Evolutionary conservation across 1,139 yeast species (phyloP), one percentile per base, ranked within the genome.

Genomic region (Meyerozyma carpophila): DNA sequence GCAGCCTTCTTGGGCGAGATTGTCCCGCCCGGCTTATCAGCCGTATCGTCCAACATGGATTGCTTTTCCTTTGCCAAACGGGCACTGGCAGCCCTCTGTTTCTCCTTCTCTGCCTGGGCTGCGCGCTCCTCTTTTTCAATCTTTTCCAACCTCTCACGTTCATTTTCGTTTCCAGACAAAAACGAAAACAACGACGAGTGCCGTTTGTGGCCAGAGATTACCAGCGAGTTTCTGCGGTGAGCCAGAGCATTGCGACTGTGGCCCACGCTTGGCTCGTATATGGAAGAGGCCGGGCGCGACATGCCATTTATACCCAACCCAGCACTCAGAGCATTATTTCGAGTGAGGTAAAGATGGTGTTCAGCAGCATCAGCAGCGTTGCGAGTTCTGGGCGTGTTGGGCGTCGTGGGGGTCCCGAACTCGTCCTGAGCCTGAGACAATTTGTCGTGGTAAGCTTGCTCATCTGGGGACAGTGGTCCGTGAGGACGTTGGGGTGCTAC

Each of bases 401-500:
- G 37, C 18, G 37, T 34, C 8, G 37, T 20, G 8, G 37, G 37
- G 7, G 37, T 62, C 5, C 68, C 69, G 48, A 64, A 65, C 43
- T 56, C 57, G 47, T 49, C 64, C 26, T 34, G 37, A 10, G 25
- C 26, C 16, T 34, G 37, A 3, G 34, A 21, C 20, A 31, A 31
- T 16, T 31, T 31, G 16, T 31, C 34, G 26, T 34, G 26, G 14
- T 34, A 21, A 3, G 27, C 37, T 13, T 34, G 37, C 9, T 34
- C 26, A 5, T 34, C 37, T 7, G 37, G 37, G 9, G 27, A 10
- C 18, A 25, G 26, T 6, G 84, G 83, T 43, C 70, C 71, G 1
- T 87, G 87, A 0, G 86, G 84, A 53, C 68, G 78, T 58, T 87
- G 68, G 21, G 87, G 88, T 0, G 87, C 81, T 28, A 69, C 58